Percentiles rank a stretch among this genome's conserved stretches.
phyloP scores from a whole-genome alignment of 2,329 filamentous ascomycete species.

The Microdochium nivale region DNA sequence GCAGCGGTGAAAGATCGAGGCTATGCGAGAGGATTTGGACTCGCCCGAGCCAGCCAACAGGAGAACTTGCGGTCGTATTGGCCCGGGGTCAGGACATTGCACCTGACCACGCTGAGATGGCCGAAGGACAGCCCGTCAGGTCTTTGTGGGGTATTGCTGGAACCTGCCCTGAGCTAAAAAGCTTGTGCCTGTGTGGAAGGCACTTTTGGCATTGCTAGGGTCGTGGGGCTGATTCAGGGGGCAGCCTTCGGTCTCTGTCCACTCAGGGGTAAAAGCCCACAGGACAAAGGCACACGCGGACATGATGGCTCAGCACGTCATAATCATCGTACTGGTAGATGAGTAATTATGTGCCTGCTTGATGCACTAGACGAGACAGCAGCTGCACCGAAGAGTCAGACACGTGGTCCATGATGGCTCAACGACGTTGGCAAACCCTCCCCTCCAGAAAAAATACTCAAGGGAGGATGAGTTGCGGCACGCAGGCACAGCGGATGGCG shows the following conservation, averaged over 20 bases:
- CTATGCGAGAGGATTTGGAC: neutral
- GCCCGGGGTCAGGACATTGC: neutral
- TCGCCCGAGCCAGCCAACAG: neutral
- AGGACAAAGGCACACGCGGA: no score
- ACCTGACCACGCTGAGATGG: neutral
- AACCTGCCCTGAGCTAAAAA: neutral
- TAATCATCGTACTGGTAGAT: no score
- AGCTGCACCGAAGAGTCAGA: no score
- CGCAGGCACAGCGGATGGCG: no score
- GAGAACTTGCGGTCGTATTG: neutral
- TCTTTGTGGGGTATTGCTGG: neutral
- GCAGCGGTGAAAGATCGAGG: neutral
- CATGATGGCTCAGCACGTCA: no score
- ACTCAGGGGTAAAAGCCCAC: no score
- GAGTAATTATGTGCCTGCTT: no score
- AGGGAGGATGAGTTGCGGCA: no score
- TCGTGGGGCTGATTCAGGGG: neutral
- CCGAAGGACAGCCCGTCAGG: neutral
- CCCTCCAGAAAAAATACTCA: no score
- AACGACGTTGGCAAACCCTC: no score
- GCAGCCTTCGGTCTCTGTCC: neutral
- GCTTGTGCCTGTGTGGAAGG: neutral
- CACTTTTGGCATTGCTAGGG: neutral
- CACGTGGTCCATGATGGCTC: no score
- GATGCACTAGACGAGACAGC: no score